Percentiles rank a stretch among this genome's conserved stretches.
Conservation (phyloP, 306 rosid genomes). For the Trifolium repens region DNA sequence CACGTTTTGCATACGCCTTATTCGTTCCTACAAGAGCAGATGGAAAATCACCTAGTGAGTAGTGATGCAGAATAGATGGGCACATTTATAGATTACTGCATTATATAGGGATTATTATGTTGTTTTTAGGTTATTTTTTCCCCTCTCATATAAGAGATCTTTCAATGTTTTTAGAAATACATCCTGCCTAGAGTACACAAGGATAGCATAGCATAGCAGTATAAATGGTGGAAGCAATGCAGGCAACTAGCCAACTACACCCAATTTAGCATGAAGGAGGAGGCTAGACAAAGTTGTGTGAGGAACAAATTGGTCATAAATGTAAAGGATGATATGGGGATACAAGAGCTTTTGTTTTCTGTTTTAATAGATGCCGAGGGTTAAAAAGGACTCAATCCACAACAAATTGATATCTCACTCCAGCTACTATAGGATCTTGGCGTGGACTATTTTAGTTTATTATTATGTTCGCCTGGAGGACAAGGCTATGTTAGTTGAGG, state of each 20-base stretch:
- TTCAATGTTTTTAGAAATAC: too few species aligned
- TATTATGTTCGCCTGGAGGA: neutral
- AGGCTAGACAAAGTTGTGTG: neutral
- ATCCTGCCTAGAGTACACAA: neutral
- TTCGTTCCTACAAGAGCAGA: constrained; percentile 72
- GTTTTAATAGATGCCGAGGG: neutral
- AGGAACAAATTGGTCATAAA: neutral
- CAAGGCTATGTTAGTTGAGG: neutral
- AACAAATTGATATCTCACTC: neutral
- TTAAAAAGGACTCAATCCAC: constrained; percentile 3
- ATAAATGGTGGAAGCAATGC: neutral
- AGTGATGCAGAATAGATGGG: constrained; percentile 17
- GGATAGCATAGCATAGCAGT: neutral
- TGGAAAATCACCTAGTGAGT: constrained; percentile 20
- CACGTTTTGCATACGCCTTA: constrained; percentile 98
- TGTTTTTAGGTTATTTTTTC: neutral
- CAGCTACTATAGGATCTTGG: neutral
- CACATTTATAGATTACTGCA: neutral
- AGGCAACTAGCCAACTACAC: neutral
- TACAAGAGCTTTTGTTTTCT: neutral
- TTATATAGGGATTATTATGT: constrained; percentile 1
- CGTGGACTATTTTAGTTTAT: neutral
- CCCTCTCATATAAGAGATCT: neutral
- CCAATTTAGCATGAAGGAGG: neutral
- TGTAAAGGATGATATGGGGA: neutral